Conservation (phyloP, 2,329 filamentous ascomycete genomes). For the Aspergillus novofumigatus region DNA sequence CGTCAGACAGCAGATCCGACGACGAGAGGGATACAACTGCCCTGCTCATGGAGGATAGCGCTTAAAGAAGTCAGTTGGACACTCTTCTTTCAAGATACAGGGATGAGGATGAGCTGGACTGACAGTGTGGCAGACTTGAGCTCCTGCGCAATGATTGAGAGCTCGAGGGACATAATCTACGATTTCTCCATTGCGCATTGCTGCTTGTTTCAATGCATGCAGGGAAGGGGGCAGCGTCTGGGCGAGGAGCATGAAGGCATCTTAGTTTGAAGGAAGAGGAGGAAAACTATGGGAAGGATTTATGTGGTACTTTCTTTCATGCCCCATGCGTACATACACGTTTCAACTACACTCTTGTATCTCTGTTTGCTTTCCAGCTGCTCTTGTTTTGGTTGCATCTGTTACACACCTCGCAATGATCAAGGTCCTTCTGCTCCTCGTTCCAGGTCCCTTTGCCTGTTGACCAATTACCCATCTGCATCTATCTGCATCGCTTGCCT, state of each 20-base stretch:
- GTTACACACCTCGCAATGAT: not conserved
- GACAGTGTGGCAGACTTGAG: not conserved
- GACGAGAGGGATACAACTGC: constrained; percentile 32
- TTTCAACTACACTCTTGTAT: not conserved
- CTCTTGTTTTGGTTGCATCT: not conserved
- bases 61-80: not conserved
- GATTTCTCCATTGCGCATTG: not conserved
- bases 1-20: constrained; percentile 29
- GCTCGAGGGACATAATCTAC: not conserved
- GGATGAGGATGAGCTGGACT: not conserved
- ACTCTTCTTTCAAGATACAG: not conserved
- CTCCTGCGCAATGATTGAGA: not conserved
- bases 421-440: not conserved
- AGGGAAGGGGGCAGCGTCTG: not conserved
- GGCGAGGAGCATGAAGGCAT: not conserved
- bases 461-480: not conserved
- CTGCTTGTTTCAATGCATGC: not conserved
- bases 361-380: not conserved
- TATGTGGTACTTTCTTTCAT: not conserved
- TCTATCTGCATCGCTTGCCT: not conserved
- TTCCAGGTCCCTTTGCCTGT: not conserved
- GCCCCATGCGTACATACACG: not conserved
- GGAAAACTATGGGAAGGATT: not conserved
- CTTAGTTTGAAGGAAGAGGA: not conserved
- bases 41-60: constrained; percentile 24